Evolutionary conservation across 2,329 filamentous ascomycete genomes (phyloP).

Genomic region (Gaeumannomyces sp.): DNA sequence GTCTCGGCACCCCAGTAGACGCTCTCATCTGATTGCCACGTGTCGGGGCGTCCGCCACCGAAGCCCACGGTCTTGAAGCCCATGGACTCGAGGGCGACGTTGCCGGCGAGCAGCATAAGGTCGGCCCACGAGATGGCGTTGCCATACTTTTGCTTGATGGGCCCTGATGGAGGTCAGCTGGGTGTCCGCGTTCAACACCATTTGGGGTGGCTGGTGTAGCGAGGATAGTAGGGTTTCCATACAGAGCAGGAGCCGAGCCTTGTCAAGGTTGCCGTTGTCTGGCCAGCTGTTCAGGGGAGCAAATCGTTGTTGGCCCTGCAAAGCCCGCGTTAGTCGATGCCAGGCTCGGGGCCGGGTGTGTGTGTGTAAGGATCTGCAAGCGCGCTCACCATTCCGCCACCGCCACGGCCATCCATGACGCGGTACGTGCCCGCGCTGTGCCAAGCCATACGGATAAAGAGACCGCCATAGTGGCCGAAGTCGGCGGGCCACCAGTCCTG

Average conservation of each 20-base stretch:
- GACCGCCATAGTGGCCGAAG: slow-evolving; percentile 68
- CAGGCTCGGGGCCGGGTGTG: too few relatives aligned
- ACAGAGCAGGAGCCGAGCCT: slow-evolving; percentile 65
- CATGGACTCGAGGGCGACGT: slow-evolving; percentile 69
- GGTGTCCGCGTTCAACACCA: not conserved
- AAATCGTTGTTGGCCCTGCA: slow-evolving; percentile 64
- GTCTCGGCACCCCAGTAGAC: slow-evolving; percentile 69
- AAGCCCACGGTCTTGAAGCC: slow-evolving; percentile 65
- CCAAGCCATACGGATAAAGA: slow-evolving; percentile 72
- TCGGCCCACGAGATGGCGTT: slow-evolving; percentile 74
- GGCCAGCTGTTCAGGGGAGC: slow-evolving; percentile 73
- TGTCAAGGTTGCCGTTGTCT: slow-evolving; percentile 68
- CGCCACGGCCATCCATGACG: slow-evolving; percentile 63
- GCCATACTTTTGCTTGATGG: slow-evolving; percentile 75
- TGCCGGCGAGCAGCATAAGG: slow-evolving; percentile 61
- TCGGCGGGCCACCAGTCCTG: slow-evolving; percentile 74
- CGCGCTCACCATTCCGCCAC: slow-evolving; percentile 42
- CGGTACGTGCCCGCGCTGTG: slow-evolving; percentile 70
- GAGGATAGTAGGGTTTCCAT: not conserved
- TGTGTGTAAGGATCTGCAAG: not conserved
- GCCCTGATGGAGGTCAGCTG: slow-evolving; percentile 33
- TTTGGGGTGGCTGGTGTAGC: too few relatives aligned
- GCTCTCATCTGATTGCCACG: slow-evolving; percentile 66
- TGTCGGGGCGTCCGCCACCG: slow-evolving; percentile 61
- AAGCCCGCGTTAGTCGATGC: too few relatives aligned